Percentiles rank a stretch among this genome's conserved stretches.
These are phyloP conservation scores for Urochloa ruziziensis DNA, from an alignment of 176 grass and related monocot genomes.

Conservation along the genomic window DNA sequence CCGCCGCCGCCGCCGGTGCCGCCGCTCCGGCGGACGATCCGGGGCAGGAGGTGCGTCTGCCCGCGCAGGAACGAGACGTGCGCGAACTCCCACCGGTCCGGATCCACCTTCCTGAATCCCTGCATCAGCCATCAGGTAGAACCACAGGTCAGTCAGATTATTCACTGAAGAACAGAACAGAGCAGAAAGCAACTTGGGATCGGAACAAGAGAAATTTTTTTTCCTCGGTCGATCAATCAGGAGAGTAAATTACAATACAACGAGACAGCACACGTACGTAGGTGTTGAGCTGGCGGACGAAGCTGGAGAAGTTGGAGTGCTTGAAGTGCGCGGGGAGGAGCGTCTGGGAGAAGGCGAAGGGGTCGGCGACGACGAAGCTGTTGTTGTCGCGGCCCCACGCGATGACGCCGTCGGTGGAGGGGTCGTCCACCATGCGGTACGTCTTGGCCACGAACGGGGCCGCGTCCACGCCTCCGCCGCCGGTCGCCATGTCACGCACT, in stretches of 20 bases:
- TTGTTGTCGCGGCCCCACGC: slow-evolving; percentile 67
- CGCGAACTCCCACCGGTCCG: slow-evolving; percentile 82
- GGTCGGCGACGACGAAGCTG: slow-evolving; percentile 85
- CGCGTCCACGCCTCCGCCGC: background rate
- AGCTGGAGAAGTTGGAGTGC: slow-evolving; percentile 95
- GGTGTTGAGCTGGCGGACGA: slow-evolving; percentile 93
- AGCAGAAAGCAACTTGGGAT: too few species aligned
- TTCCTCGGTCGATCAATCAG: too few species aligned
- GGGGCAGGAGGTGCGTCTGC: slow-evolving; percentile 64
- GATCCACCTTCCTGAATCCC: slow-evolving; percentile 81
- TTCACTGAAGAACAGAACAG: too few species aligned
- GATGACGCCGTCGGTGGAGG: slow-evolving; percentile 59
- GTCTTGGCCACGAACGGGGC: slow-evolving; percentile 81
- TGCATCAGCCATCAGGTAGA: background rate
- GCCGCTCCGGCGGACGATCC: slow-evolving; percentile 51
- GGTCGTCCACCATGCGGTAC: slow-evolving; percentile 82
- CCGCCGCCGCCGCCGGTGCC: slow-evolving; percentile 16
- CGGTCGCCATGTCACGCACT: background rate
- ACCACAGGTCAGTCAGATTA: background rate
- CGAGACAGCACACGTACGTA: too few species aligned
- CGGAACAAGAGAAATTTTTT: too few species aligned
- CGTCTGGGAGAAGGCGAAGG: slow-evolving; percentile 71
- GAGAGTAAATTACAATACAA: too few species aligned
- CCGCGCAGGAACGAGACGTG: slow-evolving; percentile 63
- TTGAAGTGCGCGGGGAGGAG: slow-evolving; percentile 89